Evolutionary conservation across 78 protist species (phyloP).

Genomic region (Anaeramoeba flamelloides): DNA sequence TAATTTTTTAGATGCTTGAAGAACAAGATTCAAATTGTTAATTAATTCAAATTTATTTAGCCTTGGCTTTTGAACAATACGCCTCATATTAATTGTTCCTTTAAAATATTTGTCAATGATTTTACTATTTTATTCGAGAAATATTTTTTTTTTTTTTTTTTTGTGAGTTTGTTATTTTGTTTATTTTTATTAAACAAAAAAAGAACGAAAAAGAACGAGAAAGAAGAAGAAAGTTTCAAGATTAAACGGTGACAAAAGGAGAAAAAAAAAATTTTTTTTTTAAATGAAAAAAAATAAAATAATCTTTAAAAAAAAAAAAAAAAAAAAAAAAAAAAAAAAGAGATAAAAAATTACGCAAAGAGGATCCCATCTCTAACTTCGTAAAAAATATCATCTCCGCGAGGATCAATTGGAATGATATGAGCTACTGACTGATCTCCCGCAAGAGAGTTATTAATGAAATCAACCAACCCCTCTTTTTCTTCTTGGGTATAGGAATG

Average conservation of each 20-base stretch:
- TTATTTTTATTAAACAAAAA: too few relatives aligned
- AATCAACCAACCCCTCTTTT: conserved; percentile 1
- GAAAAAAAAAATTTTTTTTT: too few relatives aligned
- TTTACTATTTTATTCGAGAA: neutral
- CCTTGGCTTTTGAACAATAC: neutral
- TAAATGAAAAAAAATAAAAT: too few relatives aligned
- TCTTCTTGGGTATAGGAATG: neutral
- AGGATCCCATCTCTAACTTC: neutral
- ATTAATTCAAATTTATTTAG: neutral
- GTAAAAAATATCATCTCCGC: neutral
- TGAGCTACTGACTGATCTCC: neutral
- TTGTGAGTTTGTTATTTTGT: neutral
- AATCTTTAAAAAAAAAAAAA: too few relatives aligned
- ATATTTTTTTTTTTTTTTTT: neutral
- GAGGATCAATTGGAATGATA: neutral
- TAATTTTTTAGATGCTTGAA: neutral
- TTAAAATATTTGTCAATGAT: neutral
- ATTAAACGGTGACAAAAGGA: too few relatives aligned
- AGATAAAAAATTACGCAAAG: neutral
- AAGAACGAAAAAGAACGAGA: too few relatives aligned
- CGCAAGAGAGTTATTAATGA: neutral
- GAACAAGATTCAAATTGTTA: neutral
- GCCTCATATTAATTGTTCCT: neutral
- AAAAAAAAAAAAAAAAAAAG: too few relatives aligned
- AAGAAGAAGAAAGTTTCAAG: too few relatives aligned